Conservation (phyloP, 2,329 filamentous ascomycete genomes). For the Parafenestella ontariensis region DNA sequence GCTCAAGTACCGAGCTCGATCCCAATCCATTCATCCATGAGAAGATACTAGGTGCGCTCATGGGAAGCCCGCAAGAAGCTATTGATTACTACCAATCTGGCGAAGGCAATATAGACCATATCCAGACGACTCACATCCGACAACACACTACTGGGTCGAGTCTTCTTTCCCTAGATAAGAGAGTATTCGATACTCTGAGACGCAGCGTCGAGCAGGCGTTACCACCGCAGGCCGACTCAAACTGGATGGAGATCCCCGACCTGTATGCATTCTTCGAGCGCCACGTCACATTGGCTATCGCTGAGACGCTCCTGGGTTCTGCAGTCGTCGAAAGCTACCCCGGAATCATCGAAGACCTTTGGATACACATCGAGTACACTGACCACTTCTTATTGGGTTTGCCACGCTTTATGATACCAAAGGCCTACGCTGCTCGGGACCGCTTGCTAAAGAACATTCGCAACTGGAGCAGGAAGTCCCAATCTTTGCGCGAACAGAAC, state of each 20-base stretch:
- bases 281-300: conserved; percentile 13
- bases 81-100: conserved; percentile 20
- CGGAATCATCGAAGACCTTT: conserved; percentile 14
- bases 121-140: conserved; percentile 20
- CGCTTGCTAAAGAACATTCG: conserved; percentile 17
- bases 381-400: conserved; percentile 20
- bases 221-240: neutral
- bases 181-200: conserved; percentile 11
- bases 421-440: conserved; percentile 18
- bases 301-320: conserved; percentile 14
- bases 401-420: conserved; percentile 13
- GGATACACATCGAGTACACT: conserved; percentile 23
- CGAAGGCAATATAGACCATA: conserved; percentile 10
- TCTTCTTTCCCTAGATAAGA: conserved; percentile 12
- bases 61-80: conserved; percentile 20
- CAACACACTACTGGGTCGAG: conserved; percentile 13
- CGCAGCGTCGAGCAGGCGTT: conserved; percentile 7
- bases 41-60: conserved; percentile 20
- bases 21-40: conserved; percentile 23
- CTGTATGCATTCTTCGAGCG: conserved; percentile 16
- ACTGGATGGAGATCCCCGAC: conserved; percentile 19
- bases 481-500: conserved; percentile 2
- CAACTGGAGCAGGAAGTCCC: conserved; percentile 6
- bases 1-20: conserved; percentile 13
- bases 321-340: conserved; percentile 14